Evolutionary conservation across 768 basidiomycete species (phyloP).

Genomic region (Coprinopsis cinerea): DNA sequence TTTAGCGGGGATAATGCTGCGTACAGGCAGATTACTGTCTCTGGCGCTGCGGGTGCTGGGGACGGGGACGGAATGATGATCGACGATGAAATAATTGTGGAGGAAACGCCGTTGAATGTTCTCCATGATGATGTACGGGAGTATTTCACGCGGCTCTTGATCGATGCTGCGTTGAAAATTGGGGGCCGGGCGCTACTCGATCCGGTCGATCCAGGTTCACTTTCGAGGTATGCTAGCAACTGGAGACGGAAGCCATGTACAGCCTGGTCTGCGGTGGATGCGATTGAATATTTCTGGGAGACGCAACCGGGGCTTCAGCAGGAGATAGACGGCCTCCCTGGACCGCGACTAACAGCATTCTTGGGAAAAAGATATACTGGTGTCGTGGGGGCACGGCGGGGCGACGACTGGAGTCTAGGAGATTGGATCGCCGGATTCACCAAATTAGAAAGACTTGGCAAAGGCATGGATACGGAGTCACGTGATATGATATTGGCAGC

Average conservation of each 20-base stretch:
- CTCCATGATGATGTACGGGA: slow-evolving; percentile 66
- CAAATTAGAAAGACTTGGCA: slow-evolving; percentile 44
- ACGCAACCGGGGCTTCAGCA: slow-evolving; percentile 8
- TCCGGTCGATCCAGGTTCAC: slow-evolving; percentile 27
- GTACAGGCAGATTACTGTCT: slow-evolving; percentile 27
- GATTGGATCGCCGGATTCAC: slow-evolving; percentile 58
- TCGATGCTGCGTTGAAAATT: slow-evolving; percentile 50
- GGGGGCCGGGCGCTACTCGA: slow-evolving; percentile 40
- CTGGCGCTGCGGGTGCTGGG: slow-evolving; percentile 18
- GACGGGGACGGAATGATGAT: slow-evolving; percentile 51
- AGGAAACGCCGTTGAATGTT: slow-evolving; percentile 55
- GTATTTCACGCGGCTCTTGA: slow-evolving; percentile 58
- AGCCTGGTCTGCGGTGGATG: slow-evolving; percentile 50
- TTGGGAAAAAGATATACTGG: slow-evolving; percentile 37
- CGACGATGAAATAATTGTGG: slow-evolving; percentile 47
- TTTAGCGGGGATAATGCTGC: slow-evolving; percentile 39
- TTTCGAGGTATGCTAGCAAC: slow-evolving; percentile 59
- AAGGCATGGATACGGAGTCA: no score
- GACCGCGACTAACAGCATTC: slow-evolving; percentile 48
- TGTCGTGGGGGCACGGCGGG: slow-evolving; percentile 54
- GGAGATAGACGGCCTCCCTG: slow-evolving; percentile 31
- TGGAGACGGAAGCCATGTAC: slow-evolving; percentile 31
- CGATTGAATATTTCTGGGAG: slow-evolving; percentile 47
- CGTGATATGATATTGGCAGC: slow-evolving; percentile 50
- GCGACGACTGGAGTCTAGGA: slow-evolving; percentile 66